Percentiles rank a stretch among this genome's conserved stretches.
Evolutionary conservation across 1,284 basidiomycete species (phyloP).

Genomic region (Irpex rosettiformis): DNA sequence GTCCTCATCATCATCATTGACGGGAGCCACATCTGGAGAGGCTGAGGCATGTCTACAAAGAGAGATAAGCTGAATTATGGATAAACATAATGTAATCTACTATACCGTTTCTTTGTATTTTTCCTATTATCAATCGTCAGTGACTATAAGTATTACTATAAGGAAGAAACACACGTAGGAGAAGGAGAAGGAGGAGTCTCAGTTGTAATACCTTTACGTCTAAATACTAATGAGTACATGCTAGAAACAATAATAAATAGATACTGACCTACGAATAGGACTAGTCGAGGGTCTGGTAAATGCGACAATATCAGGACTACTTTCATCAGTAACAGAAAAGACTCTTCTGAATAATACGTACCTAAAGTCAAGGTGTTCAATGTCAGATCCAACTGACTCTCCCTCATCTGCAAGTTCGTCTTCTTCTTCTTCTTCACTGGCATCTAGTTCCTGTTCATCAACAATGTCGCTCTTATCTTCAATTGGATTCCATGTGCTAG

Average conservation of each 20-base stretch:
- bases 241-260: no score
- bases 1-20: not conserved
- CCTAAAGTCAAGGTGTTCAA: not conserved
- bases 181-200: not conserved
- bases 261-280: not conserved
- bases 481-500: not conserved
- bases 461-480: not conserved
- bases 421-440: not conserved
- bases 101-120: not conserved
- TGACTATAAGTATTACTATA: not conserved
- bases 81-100: not conserved
- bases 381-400: not conserved
- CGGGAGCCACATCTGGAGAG: not conserved
- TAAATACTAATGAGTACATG: no score
- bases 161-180: not conserved
- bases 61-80: not conserved
- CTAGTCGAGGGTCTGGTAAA: not conserved
- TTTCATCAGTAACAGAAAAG: not conserved
- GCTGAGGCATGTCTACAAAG: not conserved
- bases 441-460: not conserved
- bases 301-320: not conserved
- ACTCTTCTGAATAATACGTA: not conserved
- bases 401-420: not conserved
- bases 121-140: not conserved
- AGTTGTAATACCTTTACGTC: not conserved